Conservation (phyloP, 192 early-diverging fungal species). For the Podila verticillata region DNA sequence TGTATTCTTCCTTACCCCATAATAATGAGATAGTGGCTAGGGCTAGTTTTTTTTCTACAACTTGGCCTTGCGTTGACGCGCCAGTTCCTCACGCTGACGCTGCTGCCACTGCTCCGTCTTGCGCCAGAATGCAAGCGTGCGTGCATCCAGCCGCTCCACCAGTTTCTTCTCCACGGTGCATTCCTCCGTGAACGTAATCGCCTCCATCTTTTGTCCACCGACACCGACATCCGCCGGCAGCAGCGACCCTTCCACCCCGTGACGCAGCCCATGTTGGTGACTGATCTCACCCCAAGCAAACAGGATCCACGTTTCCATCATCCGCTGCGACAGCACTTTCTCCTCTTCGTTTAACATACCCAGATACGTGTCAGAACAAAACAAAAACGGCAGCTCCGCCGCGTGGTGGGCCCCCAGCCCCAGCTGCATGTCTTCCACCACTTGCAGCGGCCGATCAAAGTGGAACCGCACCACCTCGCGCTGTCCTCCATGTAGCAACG, state of each 20-base stretch:
- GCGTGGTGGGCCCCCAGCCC: conserved; percentile 42
- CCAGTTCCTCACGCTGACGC: conserved; percentile 4
- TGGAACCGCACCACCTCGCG: conserved; percentile 25
- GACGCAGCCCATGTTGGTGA: conserved; percentile 16
- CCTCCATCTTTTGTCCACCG: conserved; percentile 27
- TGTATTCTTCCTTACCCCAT: too few species aligned
- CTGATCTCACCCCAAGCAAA: conserved; percentile 47
- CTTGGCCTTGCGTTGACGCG: conserved; percentile 7
- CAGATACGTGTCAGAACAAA: conserved; percentile 24
- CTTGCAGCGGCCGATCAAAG: conserved; percentile 31
- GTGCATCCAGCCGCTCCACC: conserved; percentile 36
- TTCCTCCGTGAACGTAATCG: conserved; percentile 35
- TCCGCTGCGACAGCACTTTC: conserved; percentile 17
- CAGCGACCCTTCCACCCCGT: conserved; percentile 13
- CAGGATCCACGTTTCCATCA: conserved; percentile 43
- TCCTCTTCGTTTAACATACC: conserved; percentile 27
- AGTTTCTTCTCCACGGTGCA: conserved; percentile 38
- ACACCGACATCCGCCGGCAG: conserved; percentile 36
- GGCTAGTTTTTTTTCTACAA: not conserved
- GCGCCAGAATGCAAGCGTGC: conserved; percentile 35
- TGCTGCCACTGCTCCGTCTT: conserved; percentile 18
- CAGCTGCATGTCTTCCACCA: conserved; percentile 36
- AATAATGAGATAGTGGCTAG: too few species aligned
- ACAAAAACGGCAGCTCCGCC: conserved; percentile 31
- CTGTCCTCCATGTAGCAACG: not conserved